These are phyloP conservation scores for Lasiosphaeria miniovina DNA, from an alignment of 495 filamentous ascomycete genomes.

Conservation along the genomic window DNA sequence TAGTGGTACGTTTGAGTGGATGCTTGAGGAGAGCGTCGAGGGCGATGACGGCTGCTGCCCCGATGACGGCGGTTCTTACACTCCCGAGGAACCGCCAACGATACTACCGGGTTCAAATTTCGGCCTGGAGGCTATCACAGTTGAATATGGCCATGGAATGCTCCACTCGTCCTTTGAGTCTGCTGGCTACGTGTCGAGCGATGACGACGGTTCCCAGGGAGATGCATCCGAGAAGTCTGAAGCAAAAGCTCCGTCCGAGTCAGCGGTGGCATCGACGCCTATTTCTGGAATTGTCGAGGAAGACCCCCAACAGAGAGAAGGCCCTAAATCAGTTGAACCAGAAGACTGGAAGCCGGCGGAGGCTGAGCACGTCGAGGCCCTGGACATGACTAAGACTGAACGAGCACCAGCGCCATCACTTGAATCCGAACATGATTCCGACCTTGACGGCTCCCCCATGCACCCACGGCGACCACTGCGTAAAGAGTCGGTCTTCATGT, in stretches of 20 bases:
- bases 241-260: background rate
- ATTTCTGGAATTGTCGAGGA: background rate
- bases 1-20: background rate
- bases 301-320: background rate
- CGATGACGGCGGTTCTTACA: background rate
- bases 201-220: background rate
- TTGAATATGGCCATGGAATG: background rate
- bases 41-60: background rate
- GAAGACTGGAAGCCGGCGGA: background rate
- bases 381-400: background rate
- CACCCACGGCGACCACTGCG: background rate
- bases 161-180: background rate
- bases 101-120: background rate
- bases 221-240: background rate
- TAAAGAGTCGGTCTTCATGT: background rate
- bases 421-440: background rate
- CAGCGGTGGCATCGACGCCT: background rate
- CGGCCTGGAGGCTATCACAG: background rate
- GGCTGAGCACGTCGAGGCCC: background rate
- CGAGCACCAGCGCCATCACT: background rate
- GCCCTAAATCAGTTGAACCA: background rate
- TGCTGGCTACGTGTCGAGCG: background rate
- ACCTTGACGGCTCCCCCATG: background rate
- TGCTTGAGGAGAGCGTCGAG: slow-evolving; percentile 2
- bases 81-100: background rate